Percentiles rank a stretch among this genome's conserved stretches.
Conservation (phyloP, 331 rosid genomes). For the Dryas integrifolia region DNA sequence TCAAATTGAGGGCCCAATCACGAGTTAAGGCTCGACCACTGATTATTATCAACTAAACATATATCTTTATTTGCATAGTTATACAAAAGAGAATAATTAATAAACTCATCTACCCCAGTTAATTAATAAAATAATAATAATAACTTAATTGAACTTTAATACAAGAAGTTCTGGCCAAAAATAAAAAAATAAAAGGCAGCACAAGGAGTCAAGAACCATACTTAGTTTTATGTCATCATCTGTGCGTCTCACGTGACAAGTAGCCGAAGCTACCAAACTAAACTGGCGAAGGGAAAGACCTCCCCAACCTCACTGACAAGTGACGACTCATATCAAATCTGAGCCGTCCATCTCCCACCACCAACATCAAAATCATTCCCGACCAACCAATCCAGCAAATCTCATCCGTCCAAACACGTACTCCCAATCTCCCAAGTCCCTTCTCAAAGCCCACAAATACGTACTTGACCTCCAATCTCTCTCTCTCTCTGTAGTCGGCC, state of each 20-base stretch:
- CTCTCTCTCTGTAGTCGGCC: slow-evolving; percentile 32
- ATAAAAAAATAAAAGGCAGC: too few relatives aligned
- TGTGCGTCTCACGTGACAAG: slow-evolving; percentile 23
- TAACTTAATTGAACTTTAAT: too few relatives aligned
- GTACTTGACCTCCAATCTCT: background rate
- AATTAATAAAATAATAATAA: too few relatives aligned
- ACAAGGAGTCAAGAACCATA: too few relatives aligned
- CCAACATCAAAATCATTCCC: background rate
- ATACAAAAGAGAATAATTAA: too few relatives aligned
- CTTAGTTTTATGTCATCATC: too few relatives aligned
- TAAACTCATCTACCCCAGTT: too few relatives aligned
- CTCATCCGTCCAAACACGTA: slow-evolving; percentile 33
- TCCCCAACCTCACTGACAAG: background rate
- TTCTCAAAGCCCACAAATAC: slow-evolving; percentile 14
- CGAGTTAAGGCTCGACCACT: too few relatives aligned
- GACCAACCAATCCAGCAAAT: slow-evolving; percentile 17
- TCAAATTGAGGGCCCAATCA: too few relatives aligned
- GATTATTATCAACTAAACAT: too few relatives aligned
- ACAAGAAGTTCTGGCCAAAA: too few relatives aligned
- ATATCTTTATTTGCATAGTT: too few relatives aligned
- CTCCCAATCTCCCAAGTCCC: background rate
- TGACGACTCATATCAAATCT: slow-evolving; percentile 6
- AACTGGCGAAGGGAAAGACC: background rate
- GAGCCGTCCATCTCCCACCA: slow-evolving; percentile 6
- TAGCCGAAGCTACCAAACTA: background rate